Evolutionary conservation across 139 green algal genomes (phyloP), one percentile per base, ranked within the genome.

Genomic region (Mesostigma viride): DNA sequence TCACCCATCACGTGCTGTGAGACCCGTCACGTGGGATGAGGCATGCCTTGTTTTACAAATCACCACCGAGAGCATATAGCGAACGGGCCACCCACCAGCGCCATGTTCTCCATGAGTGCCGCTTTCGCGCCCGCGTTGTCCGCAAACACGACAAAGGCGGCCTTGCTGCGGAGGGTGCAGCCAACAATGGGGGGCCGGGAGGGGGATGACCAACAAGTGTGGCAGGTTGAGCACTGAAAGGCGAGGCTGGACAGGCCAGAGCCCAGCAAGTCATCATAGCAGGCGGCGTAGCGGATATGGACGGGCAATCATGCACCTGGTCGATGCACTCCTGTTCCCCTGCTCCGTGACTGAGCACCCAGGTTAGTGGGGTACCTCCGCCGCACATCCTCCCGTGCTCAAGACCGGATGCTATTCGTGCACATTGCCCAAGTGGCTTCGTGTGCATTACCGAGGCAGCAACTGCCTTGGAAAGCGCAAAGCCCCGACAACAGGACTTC

Each of bases 61-160:
- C 40, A 28, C 34, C 36, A 35, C 14, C 24, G 27, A 6, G 20
- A 32, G 28, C 24, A 24, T 22, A 14, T 2, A 36, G 3, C 1
- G 14, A 4, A 35, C 14, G 24, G 51, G 2, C 5, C 58, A 0
- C 36, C 82, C 76, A 81, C 81, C 44, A 62, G 67, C 0, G 68
- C 69, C 84, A 91, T 92, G 79, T 95, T 95, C 44, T 71, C 68
- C 1, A 65, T 69, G 26, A 91, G 74, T 3, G 88, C 87, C 2
- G 73, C 69, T 0, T 64, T 36, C 1, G 72, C 78, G 0, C 62
- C 60, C 20, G 66, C 68, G 5, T 34, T 32, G 3, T 74, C 27
- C n/a, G 71, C 61, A 46, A 94, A 94, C 2, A 93, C 83, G 3
- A 95, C 79, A 63, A 92, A 95, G 4, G 82, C 89, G 31, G 88